phyloP scores from a whole-genome alignment of 2,329 filamentous ascomycete genomes.

The Penicillium sp. region DNA sequence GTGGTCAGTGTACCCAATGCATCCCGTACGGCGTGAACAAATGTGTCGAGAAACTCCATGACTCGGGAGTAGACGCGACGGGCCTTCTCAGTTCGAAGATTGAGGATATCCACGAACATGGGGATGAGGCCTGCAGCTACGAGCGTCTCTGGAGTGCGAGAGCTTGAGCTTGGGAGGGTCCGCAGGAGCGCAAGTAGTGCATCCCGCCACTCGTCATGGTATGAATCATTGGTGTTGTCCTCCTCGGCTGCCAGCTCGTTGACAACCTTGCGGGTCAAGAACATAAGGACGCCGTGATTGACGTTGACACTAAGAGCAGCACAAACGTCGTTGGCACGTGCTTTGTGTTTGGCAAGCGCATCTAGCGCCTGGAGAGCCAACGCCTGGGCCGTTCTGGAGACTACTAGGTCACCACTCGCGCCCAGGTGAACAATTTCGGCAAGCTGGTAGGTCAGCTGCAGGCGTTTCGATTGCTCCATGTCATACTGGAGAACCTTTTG shows the following conservation, averaged over 20 bases:
- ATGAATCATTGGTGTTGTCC: slow-evolving; percentile 54
- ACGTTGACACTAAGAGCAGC: slow-evolving; percentile 91
- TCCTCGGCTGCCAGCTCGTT: slow-evolving; percentile 65
- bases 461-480: slow-evolving; percentile 77
- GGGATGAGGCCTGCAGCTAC: slow-evolving; percentile 85
- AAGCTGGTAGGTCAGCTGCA: slow-evolving; percentile 87
- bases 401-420: slow-evolving; percentile 58
- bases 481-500: slow-evolving; percentile 83
- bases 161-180: slow-evolving; percentile 65
- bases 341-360: slow-evolving; percentile 72
- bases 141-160: slow-evolving; percentile 72
- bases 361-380: slow-evolving; percentile 76
- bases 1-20: slow-evolving; percentile 78
- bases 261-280: slow-evolving; percentile 84
- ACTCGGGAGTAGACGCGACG: slow-evolving; percentile 78
- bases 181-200: slow-evolving; percentile 82
- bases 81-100: slow-evolving; percentile 72
- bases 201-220: slow-evolving; percentile 81
- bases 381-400: slow-evolving; percentile 73
- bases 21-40: slow-evolving; percentile 78
- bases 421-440: slow-evolving; percentile 85
- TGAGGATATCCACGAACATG: slow-evolving; percentile 81
- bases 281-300: slow-evolving; percentile 91
- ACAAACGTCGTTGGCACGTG: slow-evolving; percentile 73
- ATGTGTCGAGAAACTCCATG: slow-evolving; percentile 78